A percentile compares a stretch with the other conserved stretches of the same genome.
Evolutionary conservation across 1,284 basidiomycete genomes (phyloP).

Genomic region (Fomitopsis betulina): DNA sequence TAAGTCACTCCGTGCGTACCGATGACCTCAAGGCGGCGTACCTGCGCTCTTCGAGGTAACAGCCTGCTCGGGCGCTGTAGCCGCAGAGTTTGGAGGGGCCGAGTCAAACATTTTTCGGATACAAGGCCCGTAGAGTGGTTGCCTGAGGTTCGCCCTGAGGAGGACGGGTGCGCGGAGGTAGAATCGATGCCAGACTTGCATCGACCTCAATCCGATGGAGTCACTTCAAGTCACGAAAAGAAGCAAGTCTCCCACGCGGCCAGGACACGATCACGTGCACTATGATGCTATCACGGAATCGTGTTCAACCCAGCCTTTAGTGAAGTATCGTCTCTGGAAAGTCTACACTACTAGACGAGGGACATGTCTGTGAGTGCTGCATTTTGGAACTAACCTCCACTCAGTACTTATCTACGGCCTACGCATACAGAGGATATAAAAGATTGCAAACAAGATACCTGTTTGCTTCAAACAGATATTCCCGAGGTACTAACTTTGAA

Average conservation of each 20-base stretch:
- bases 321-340: no score
- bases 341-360: no score
- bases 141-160: neutral
- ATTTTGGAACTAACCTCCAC: no score
- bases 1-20: neutral
- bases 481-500: no score
- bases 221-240: constrained; percentile 14
- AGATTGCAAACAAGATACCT: no score
- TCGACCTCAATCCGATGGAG: constrained; percentile 12
- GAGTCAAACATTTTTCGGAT: constrained; percentile 4
- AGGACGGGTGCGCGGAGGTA: constrained; percentile 3
- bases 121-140: neutral
- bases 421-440: no score
- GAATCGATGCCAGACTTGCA: constrained; percentile 28
- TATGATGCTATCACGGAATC: neutral
- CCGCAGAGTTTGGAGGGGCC: neutral
- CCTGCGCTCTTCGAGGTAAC: constrained; percentile 8
- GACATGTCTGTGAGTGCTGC: no score
- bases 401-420: no score
- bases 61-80: neutral
- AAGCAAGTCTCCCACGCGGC: constrained; percentile 7
- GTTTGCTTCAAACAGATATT: no score
- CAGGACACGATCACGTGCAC: neutral
- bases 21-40: neutral
- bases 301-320: no score